Evolutionary conservation across 73 alveolate species (phyloP).

Genomic region (Paramecium primaurelia): DNA sequence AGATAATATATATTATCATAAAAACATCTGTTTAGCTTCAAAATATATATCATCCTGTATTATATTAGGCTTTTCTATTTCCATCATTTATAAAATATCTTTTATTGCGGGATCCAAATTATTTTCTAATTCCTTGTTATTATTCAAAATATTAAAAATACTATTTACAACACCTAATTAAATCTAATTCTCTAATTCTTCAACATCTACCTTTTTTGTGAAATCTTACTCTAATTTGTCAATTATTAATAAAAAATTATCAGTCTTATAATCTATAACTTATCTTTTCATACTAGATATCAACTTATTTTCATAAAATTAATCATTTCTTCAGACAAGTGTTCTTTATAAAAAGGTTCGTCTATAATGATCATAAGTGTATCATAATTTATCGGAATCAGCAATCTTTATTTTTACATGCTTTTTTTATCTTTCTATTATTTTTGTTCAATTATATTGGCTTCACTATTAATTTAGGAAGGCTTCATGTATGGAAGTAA

Average conservation of each 20-base stretch:
- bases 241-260: neutral
- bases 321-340: neutral
- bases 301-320: neutral
- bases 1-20: neutral
- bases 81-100: neutral
- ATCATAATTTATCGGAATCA: conserved; percentile 33
- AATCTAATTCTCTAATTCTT: neutral
- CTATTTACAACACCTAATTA: neutral
- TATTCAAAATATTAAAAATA: neutral
- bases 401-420: neutral
- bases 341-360: conserved; percentile 32
- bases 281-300: neutral
- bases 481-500: neutral
- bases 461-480: neutral
- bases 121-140: neutral
- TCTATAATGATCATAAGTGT: conserved; percentile 1
- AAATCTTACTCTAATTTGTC: neutral
- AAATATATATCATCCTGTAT: neutral
- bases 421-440: neutral
- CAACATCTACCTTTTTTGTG: neutral
- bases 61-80: neutral
- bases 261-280: neutral
- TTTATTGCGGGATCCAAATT: neutral
- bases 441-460: neutral
- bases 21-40: neutral